A percentile compares a stretch with the other conserved stretches of the same genome.
These are phyloP conservation scores for Madurella fahalii DNA, from an alignment of 2,329 filamentous ascomycete genomes.

Conservation along the genomic window DNA sequence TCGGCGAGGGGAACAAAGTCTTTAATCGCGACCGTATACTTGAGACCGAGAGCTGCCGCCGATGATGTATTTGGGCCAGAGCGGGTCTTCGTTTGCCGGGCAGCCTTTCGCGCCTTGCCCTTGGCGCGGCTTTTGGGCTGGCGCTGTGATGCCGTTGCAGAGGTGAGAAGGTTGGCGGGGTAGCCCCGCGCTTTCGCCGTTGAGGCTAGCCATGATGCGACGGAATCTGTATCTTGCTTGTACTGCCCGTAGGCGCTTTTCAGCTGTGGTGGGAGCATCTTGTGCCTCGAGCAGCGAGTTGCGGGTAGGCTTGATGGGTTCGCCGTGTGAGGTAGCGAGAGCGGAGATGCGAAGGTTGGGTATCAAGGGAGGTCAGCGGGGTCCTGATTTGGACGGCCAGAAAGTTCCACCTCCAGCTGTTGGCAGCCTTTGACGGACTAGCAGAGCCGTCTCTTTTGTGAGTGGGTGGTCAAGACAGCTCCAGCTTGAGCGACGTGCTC, in stretches of 20 bases:
- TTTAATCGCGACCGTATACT: constrained; percentile 35
- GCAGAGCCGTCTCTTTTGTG: too few relatives aligned
- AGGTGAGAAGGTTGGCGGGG: constrained; percentile 21
- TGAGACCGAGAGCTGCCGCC: constrained; percentile 10
- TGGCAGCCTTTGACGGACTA: too few relatives aligned
- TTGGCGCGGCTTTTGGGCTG: constrained; percentile 21
- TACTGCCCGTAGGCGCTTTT: constrained; percentile 36
- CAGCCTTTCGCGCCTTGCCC: constrained; percentile 30
- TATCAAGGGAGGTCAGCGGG: too few relatives aligned
- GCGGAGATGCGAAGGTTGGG: too few relatives aligned
- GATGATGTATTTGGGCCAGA: neutral
- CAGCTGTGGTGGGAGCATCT: constrained; percentile 19
- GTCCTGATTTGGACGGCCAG: too few relatives aligned
- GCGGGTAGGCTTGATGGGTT: too few relatives aligned
- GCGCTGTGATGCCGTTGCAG: neutral
- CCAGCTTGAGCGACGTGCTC: too few relatives aligned
- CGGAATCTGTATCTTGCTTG: constrained; percentile 38
- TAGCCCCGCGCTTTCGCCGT: constrained; percentile 37
- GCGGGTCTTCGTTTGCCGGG: too few relatives aligned
- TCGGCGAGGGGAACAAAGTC: constrained; percentile 38
- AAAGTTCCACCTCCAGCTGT: too few relatives aligned
- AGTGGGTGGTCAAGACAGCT: too few relatives aligned
- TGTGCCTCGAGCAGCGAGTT: too few relatives aligned
- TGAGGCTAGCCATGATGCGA: constrained; percentile 40
- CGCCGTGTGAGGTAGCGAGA: too few relatives aligned